Conservation (phyloP, 2,329 filamentous ascomycete genomes). For the Eutypa lata region DNA sequence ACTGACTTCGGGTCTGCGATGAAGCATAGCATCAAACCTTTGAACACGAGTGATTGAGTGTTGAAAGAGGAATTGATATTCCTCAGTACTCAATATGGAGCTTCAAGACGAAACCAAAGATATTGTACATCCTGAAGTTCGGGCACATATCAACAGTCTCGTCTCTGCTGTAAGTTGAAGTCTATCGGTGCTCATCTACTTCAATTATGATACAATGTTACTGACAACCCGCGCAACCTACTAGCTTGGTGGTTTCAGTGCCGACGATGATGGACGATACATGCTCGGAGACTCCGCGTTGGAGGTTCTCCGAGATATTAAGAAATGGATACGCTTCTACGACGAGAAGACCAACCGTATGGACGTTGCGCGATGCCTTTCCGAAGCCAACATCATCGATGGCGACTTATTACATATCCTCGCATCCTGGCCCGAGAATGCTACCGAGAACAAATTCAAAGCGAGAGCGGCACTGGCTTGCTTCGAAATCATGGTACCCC, state of each 20-base stretch:
- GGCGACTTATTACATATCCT: constrained; percentile 90
- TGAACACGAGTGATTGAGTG: background rate
- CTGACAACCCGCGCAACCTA: constrained; percentile 12
- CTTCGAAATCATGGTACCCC: constrained; percentile 83
- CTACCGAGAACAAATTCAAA: constrained; percentile 70
- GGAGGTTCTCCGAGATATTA: constrained; percentile 87
- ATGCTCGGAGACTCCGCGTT: constrained; percentile 89
- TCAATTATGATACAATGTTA: constrained; percentile 1
- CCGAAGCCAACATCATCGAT: constrained; percentile 87
- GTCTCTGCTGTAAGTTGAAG: constrained; percentile 75
- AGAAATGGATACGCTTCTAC: constrained; percentile 92
- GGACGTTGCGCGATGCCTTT: constrained; percentile 89
- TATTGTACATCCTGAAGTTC: constrained; percentile 85
- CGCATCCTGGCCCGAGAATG: constrained; percentile 72
- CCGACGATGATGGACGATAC: constrained; percentile 78
- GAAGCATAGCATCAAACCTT: background rate
- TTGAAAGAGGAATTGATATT: constrained; percentile 11
- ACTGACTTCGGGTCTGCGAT: background rate
- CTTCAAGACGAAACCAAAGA: constrained; percentile 48
- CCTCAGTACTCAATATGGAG: constrained; percentile 47
- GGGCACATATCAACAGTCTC: constrained; percentile 89
- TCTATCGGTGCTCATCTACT: background rate
- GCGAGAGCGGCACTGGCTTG: constrained; percentile 79
- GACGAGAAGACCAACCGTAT: constrained; percentile 91
- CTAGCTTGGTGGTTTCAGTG: constrained; percentile 80